phyloP scores from a whole-genome alignment of 108 stramenopile genomes.

The Parietichytrium sp. region DNA sequence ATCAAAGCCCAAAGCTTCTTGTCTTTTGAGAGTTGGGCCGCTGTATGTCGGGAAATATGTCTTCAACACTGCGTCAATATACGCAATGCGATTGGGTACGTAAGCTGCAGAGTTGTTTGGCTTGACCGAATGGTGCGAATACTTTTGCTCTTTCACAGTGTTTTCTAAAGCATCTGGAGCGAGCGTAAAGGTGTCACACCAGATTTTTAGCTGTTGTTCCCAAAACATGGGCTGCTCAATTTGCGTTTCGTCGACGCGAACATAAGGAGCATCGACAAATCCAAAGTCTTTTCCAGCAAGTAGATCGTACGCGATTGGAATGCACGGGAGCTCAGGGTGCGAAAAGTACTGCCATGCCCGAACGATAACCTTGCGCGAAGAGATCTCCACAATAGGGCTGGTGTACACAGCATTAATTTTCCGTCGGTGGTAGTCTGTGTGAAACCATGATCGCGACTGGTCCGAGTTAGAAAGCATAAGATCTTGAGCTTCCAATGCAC shows the following conservation, averaged over 20 bases:
- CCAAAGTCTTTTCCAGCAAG: neutral
- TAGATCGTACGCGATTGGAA: neutral
- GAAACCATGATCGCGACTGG: neutral
- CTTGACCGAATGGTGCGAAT: too few species aligned
- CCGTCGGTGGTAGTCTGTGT: neutral
- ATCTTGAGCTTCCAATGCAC: conserved; percentile 6
- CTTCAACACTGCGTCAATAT: too few species aligned
- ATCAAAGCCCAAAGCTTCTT: too few species aligned
- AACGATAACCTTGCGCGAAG: neutral
- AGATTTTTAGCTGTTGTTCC: neutral
- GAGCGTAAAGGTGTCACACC: neutral
- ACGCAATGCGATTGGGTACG: too few species aligned
- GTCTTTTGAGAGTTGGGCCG: too few species aligned
- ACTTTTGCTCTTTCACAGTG: too few species aligned
- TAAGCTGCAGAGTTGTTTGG: too few species aligned
- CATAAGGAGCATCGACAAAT: neutral
- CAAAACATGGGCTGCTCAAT: neutral
- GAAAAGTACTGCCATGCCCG: neutral
- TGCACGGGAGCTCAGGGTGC: neutral
- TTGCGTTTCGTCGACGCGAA: neutral
- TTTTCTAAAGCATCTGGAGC: too few species aligned
- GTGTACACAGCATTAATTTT: neutral
- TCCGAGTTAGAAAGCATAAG: neutral
- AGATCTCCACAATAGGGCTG: neutral
- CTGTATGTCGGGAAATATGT: too few species aligned